Evolutionary conservation across 257 asterid species (phyloP), one percentile per base, ranked within the genome.

Genomic region (Ocimum tenuiflorum): DNA sequence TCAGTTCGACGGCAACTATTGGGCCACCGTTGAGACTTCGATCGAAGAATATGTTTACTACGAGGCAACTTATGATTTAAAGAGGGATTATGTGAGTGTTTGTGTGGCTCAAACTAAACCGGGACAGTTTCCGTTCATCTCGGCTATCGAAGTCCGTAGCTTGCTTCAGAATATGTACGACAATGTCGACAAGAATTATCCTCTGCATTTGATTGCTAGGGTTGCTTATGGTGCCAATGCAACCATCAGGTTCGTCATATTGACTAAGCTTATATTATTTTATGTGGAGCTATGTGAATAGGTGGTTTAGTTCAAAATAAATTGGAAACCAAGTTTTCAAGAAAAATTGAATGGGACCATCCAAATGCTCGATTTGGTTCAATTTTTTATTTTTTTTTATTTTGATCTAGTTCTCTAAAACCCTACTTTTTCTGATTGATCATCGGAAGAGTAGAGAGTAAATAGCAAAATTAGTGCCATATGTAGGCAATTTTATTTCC

Each of bases 81-180:
- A 63, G 65, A 38, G 41, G 22, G 77, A 75, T 8, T 24, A 13
- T 2, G 63, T 75, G 1, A 82, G 83, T 6, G 76, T 80, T 0
- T 86, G 96, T 41, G 76, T 88, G 33, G 92, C 88, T 12, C 92
- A 78, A 60, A 86, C 87, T 2, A 24, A 42, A 8, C 67, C 73
- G 15, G 85, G 42, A 2, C 80, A 86, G 68, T 69, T 82, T 15
- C 96, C 96, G 0, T 86, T 88, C 51, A 77, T 88, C 1, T 84
- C 85, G 36, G 88, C 90, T 0, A 58, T 88, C 9, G 88, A 86
- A 71, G 78, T 86, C 20, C 85, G 87, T 4, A 51, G 68, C 27
- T 71, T 88, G 83, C 79, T 14, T 0, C 11, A 73, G 0, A 0
- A 52, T 18, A 78, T 78, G 79, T 78, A 78, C 23, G 33, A n/a